phyloP scores from a whole-genome alignment of 1,284 basidiomycete species.

The Wolfiporia cocos region DNA sequence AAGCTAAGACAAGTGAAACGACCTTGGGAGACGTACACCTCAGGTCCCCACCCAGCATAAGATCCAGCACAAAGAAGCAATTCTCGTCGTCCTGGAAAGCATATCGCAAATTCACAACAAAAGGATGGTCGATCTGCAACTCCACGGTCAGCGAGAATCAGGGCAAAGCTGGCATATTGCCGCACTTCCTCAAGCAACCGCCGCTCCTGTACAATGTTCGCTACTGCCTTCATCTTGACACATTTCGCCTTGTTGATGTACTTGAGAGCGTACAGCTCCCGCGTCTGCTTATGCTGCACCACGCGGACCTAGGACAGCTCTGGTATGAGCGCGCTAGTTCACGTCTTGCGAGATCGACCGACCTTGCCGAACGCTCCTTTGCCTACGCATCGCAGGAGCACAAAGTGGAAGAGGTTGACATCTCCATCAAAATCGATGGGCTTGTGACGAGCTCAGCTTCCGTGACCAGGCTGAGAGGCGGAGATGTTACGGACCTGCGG shows the following conservation, averaged over 20 bases:
- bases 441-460: conserved; percentile 33
- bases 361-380: conserved; percentile 99
- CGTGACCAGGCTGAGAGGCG: conserved; percentile 8
- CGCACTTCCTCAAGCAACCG: conserved; percentile 85
- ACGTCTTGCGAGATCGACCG: conserved; percentile 13
- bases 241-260: conserved; percentile 99
- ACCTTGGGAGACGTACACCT: conserved; percentile 58
- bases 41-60: conserved; percentile 97
- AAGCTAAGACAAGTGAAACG: conserved; percentile 26
- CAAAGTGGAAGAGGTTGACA: conserved; percentile 96
- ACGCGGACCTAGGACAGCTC: conserved; percentile 89
- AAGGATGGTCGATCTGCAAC: conserved; percentile 88
- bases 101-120: conserved; percentile 94
- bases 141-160: not conserved
- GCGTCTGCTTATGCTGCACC: conserved; percentile 96
- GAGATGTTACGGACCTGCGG: conserved; percentile 48
- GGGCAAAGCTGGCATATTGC: not conserved
- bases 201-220: conserved; percentile 95
- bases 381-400: conserved; percentile 89
- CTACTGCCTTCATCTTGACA: conserved; percentile 96
- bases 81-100: conserved; percentile 99
- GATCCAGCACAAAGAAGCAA: conserved; percentile 96
- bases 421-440: conserved; percentile 98
- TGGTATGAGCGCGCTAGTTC: not conserved
- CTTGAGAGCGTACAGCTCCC: conserved; percentile 93